These are phyloP conservation scores for Cicer cuneatum DNA, from an alignment of 306 rosid species.

Conservation along the genomic window DNA sequence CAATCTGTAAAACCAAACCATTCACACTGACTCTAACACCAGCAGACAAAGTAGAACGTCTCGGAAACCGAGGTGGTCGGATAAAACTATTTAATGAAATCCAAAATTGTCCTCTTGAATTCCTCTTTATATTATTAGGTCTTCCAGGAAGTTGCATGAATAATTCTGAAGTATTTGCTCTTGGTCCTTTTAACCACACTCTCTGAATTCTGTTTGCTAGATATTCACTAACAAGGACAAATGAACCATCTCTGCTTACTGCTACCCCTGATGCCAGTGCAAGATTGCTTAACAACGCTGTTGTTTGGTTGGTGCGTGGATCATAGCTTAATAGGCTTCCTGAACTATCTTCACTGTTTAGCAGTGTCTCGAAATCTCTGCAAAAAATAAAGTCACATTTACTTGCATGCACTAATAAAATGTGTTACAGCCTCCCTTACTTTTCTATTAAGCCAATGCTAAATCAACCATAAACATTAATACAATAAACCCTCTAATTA, in stretches of 20 bases:
- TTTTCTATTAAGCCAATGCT: not conserved
- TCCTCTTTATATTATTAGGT: conserved; percentile 49
- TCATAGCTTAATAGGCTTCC: conserved; percentile 53
- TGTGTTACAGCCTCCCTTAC: not conserved
- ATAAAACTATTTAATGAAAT: conserved; percentile 41
- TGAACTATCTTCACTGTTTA: conserved; percentile 40
- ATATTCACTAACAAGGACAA: conserved; percentile 50
- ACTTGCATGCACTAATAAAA: not conserved
- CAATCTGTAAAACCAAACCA: conserved; percentile 16
- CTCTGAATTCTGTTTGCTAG: conserved; percentile 44
- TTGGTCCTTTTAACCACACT: conserved; percentile 51
- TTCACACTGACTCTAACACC: conserved; percentile 32
- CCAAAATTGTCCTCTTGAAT: conserved; percentile 47
- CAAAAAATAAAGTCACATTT: conserved; percentile 6
- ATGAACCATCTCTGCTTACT: conserved; percentile 47
- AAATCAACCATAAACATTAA: no score
- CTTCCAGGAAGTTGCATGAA: conserved; percentile 36
- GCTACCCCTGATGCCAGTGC: conserved; percentile 55
- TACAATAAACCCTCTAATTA: no score
- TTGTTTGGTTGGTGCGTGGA: conserved; percentile 47
- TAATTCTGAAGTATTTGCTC: conserved; percentile 43
- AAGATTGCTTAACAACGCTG: conserved; percentile 47
- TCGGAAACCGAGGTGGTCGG: conserved; percentile 29
- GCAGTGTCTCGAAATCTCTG: conserved; percentile 39
- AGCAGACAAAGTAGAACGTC: conserved; percentile 1